Conservation (phyloP, 441 rosid species). For the Viola pubescens region DNA sequence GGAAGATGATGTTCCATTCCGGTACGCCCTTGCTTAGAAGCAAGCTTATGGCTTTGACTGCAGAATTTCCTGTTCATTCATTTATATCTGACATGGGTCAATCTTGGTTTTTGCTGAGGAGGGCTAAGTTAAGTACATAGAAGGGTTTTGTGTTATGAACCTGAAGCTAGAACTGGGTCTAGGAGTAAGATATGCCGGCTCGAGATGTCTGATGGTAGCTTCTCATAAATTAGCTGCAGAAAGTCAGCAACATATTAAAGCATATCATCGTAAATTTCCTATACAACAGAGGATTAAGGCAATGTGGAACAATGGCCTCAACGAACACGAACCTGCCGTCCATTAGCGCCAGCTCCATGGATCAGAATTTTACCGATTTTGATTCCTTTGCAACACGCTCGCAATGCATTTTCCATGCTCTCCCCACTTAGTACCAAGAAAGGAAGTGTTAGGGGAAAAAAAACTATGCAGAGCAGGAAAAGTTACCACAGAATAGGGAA, state of each 20-base stretch:
- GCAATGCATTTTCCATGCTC: slow-evolving; percentile 94
- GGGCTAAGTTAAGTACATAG: no score
- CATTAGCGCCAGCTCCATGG: slow-evolving; percentile 58
- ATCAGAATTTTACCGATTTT: slow-evolving; percentile 87
- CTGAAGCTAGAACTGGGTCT: slow-evolving; percentile 92
- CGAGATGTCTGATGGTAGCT: slow-evolving; percentile 78
- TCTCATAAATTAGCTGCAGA: slow-evolving; percentile 78
- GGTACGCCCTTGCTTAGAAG: slow-evolving; percentile 79
- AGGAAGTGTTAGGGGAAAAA: background rate
- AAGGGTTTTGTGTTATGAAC: slow-evolving; percentile 27
- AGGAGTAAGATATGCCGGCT: slow-evolving; percentile 75
- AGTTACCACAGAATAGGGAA: background rate
- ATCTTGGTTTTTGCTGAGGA: no score
- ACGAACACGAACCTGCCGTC: slow-evolving; percentile 66
- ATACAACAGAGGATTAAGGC: background rate
- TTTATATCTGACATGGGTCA: background rate
- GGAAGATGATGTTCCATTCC: slow-evolving; percentile 77
- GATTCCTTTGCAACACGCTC: slow-evolving; percentile 94
- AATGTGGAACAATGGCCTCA: slow-evolving; percentile 1
- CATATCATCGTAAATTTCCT: background rate
- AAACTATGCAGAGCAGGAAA: background rate
- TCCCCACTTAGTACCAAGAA: slow-evolving; percentile 56
- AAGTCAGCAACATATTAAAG: slow-evolving; percentile 8
- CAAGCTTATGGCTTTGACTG: slow-evolving; percentile 64
- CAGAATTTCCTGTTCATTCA: slow-evolving; percentile 38